phyloP scores from a whole-genome alignment of 2,329 filamentous ascomycete genomes.

The Fusarium secorum region DNA sequence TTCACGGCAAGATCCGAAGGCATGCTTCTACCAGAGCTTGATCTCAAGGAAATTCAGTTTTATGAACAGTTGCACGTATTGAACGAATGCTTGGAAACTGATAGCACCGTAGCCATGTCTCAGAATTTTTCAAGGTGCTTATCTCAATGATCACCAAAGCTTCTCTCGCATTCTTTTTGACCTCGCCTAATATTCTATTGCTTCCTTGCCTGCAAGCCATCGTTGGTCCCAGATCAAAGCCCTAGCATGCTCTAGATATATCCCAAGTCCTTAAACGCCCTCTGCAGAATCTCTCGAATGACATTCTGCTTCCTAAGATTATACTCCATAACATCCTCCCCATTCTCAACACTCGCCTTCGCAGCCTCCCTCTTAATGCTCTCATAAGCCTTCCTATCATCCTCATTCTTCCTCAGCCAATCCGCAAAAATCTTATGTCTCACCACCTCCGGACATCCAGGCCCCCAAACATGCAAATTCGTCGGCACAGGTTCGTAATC shows the following conservation, averaged over 20 bases:
- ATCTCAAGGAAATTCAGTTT: rapidly evolving
- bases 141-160: too few species aligned
- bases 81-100: too few species aligned
- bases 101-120: too few species aligned
- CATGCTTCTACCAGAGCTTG: too few species aligned
- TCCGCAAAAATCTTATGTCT: slow-evolving; percentile 56
- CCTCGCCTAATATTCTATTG: neutral
- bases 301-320: slow-evolving; percentile 52
- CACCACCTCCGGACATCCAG: slow-evolving; percentile 51
- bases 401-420: slow-evolving; percentile 50
- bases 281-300: slow-evolving; percentile 49
- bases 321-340: slow-evolving; percentile 48
- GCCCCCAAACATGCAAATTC: slow-evolving; percentile 60
- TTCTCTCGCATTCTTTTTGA: neutral
- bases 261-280: slow-evolving; percentile 40
- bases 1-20: rapidly evolving
- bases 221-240: rapidly evolving
- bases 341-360: slow-evolving; percentile 29
- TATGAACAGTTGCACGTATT: too few species aligned
- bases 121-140: too few species aligned
- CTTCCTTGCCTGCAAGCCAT: too few species aligned
- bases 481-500: slow-evolving; percentile 46
- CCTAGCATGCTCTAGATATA: neutral
- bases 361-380: neutral
- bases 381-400: slow-evolving; percentile 52